Evolutionary conservation across 345 rosid species (phyloP).

Genomic region (Camelina hispida): DNA sequence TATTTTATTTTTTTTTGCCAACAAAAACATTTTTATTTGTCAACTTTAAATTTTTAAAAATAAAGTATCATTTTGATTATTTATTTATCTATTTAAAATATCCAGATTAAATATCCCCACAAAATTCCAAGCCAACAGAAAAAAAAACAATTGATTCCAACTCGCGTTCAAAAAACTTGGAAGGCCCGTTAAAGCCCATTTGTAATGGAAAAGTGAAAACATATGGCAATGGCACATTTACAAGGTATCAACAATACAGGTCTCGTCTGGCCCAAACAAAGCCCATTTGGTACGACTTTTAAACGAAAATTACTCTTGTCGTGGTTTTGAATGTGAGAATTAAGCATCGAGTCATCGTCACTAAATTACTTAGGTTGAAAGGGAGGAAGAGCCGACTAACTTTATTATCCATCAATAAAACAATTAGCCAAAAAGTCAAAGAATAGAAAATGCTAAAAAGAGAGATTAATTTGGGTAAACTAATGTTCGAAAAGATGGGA

Average conservation of each 20-base stretch:
- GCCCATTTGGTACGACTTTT: conserved; percentile 7
- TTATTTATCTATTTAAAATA: too few species aligned
- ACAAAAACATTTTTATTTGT: neutral
- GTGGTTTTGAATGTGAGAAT: conserved; percentile 14
- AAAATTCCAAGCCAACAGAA: too few species aligned
- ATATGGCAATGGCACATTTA: neutral
- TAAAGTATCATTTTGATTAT: neutral
- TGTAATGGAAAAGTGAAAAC: neutral
- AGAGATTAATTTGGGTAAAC: conserved; percentile 37
- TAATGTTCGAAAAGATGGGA: conserved; percentile 45
- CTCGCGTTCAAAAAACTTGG: too few species aligned
- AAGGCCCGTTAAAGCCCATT: conserved; percentile 10
- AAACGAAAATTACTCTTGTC: conserved; percentile 3
- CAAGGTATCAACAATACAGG: neutral
- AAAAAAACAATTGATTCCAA: too few species aligned
- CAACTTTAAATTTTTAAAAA: neutral
- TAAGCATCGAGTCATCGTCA: neutral
- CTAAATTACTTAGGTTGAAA: conserved; percentile 30
- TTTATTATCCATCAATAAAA: neutral
- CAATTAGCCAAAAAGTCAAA: conserved; percentile 22
- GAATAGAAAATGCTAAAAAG: neutral
- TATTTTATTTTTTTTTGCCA: too few species aligned
- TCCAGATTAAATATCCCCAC: too few species aligned
- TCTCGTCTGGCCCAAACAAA: conserved; percentile 2
- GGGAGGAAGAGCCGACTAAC: conserved; percentile 32